Base-by-base conservation (phyloP, 1,139 yeast genomes). In the Geotrichum phurueaensis region DNA sequence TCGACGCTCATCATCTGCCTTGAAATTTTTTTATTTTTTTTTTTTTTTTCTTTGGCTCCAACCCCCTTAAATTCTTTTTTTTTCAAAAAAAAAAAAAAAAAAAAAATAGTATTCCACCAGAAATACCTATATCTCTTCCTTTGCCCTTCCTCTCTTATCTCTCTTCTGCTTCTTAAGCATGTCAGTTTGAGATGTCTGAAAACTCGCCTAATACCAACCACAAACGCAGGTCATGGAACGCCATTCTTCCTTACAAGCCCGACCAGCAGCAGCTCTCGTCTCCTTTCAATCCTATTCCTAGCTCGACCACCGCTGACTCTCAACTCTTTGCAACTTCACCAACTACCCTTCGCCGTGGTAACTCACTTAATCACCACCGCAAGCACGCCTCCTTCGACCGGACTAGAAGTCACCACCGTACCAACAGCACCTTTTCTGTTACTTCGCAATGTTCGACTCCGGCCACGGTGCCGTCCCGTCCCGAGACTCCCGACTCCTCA, bases 181-280 rank as follows among this genome's bases (percentile, higher is more conserved):
- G 47, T 12, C 47, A 39, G 47, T 39, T 39, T 39, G 47, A 39
- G 47, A 39, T 39, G 47, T 39, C 47, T 39, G 47, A 39, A 39
- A 39, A 39, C 47, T 39, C 47, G 47, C 47, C 47, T 22, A 39
- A 39, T 39, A 39, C 47, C 18, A 39, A 39, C 22, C 2, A n/a
- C n/a, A 50, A 49, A 27, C 53, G 58, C 25, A 53, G 58, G 39
- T 36, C 58, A 15, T 55, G 58, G 58, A 55, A 55, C 50, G 50
- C 43, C 39, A 50, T 50, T 23, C 54, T 50, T 5, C 50, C 54
- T 20, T 49, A 55, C 43, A 43, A 39, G 22, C 23, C 53, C 7
- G 58, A 55, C 27, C 36, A 39, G 18, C 47, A 39, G 18, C 47
- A 39, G 20, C 47, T 39, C 7, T 39, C 47, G 47, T 39, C 47